Conservation (phyloP, 129 eudicot species). For the Glebionis coronaria region DNA sequence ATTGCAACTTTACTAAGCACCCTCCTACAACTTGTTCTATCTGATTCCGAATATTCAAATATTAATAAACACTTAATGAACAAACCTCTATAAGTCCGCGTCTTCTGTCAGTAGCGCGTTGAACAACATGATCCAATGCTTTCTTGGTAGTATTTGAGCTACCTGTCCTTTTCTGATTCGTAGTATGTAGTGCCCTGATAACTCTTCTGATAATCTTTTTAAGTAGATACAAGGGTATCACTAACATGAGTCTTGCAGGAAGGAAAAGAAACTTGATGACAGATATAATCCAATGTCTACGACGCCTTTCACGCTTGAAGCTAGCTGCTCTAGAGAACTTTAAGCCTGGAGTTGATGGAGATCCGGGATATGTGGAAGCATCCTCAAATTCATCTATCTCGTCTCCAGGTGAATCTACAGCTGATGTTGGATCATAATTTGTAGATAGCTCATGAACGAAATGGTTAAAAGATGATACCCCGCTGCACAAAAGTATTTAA, state of each 20-base stretch:
- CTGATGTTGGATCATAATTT: conserved; percentile 54
- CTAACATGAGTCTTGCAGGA: conserved; percentile 57
- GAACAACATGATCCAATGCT: conserved; percentile 66
- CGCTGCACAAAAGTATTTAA: conserved; percentile 40
- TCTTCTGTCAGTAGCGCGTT: conserved; percentile 84
- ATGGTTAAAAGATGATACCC: conserved; percentile 91
- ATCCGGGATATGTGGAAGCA: conserved; percentile 34
- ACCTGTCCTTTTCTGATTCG: conserved; percentile 19
- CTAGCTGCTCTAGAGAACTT: conserved; percentile 56
- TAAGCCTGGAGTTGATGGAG: conserved; percentile 65
- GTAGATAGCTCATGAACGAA: conserved; percentile 55
- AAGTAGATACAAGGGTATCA: conserved; percentile 48
- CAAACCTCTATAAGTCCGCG: conserved; percentile 94
- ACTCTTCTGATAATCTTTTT: conserved; percentile 35
- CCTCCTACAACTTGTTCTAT: not conserved
- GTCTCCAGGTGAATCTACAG: conserved; percentile 65
- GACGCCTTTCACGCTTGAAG: conserved; percentile 47
- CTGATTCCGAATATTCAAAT: not conserved
- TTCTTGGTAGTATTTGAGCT: conserved; percentile 43
- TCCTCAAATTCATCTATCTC: conserved; percentile 55
- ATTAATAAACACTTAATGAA: not conserved
- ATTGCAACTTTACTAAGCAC: not conserved
- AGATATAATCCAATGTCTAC: conserved; percentile 41
- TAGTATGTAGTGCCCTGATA: conserved; percentile 20
- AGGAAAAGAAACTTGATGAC: conserved; percentile 57